Evolutionary conservation across 306 rosid genomes (phyloP), one percentile per base, ranked within the genome.

Genomic region (Citrullus amarus): DNA sequence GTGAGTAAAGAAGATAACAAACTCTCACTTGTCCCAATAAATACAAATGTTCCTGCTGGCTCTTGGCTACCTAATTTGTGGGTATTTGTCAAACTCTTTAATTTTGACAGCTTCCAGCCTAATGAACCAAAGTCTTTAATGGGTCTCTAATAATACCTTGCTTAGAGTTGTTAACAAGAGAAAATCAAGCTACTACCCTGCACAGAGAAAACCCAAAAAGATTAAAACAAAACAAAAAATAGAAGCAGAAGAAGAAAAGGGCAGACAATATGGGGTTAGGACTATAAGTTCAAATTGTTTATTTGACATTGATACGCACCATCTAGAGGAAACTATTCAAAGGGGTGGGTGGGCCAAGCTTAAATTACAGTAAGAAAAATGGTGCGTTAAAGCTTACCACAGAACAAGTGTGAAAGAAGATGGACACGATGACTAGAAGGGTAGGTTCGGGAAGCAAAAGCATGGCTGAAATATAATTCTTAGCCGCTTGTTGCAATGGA

Each of bases 401-500:
- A 54, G 28, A 74, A 54, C 8, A 32, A 51, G 57, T 51, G 78
- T 73, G 44, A 8, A 72, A 16, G 44, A 51, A 50, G 77, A 72
- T 72, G 28, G 44, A 48, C 61, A 72, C 78, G 61, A 25, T 68
- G 55, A 14, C 18, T 38, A 41, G 5, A 48, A 5, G 58, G 76
- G 76, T 71, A 71, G 76, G 76, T 46, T 54, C 9, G 65, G 7
- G 11, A 39, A 65, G 60, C 71, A 53, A 76, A 39, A 44, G 15
- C 2, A 9, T 62, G 17, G 79, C 48, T 82, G 84, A 71, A 75
- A 80, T 55, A 69, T 68, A 61, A 62, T 79, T 81, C 78, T 83
- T 78, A 77, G 81, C 84, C 79, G 54, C 74, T 84, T 80, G 79
- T 77, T 84, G 57, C 25, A n/a, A 60, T 84, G 91, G 89, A 80